phyloP scores from a whole-genome alignment of 2,329 filamentous ascomycete species.

The Ascochyta viciae-villosae region DNA sequence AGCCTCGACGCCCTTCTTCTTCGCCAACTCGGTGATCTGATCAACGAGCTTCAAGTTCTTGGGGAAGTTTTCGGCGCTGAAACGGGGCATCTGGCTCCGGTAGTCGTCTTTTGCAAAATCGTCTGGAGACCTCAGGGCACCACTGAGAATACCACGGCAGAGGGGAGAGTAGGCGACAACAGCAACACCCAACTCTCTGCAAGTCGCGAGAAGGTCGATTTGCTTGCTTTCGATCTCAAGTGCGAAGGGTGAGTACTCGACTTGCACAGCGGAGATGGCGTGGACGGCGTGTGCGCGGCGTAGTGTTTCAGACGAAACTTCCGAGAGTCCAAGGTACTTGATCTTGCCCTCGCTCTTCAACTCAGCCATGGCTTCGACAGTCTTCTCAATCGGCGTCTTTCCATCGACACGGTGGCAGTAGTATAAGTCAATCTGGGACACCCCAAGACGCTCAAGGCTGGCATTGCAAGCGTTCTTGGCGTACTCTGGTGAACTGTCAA shows the following conservation, averaged over 20 bases:
- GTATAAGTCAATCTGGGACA: conserved; percentile 56
- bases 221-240: conserved; percentile 55
- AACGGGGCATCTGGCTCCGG: conserved; percentile 48
- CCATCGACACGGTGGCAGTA: conserved; percentile 53
- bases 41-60: conserved; percentile 48
- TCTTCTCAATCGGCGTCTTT: conserved; percentile 57
- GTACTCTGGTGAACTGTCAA: conserved; percentile 54
- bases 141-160: conserved; percentile 43
- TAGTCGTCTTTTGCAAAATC: conserved; percentile 53
- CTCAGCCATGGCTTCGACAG: conserved; percentile 60
- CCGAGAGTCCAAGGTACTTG: conserved; percentile 55
- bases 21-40: conserved; percentile 38
- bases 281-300: conserved; percentile 58
- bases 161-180: conserved; percentile 51
- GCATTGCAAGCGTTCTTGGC: conserved; percentile 48
- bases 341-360: conserved; percentile 64
- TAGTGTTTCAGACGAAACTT: conserved; percentile 54
- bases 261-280: conserved; percentile 57
- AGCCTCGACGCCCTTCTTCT: conserved; percentile 61
- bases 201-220: conserved; percentile 47
- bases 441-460: conserved; percentile 51
- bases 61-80: conserved; percentile 50
- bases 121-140: conserved; percentile 46
- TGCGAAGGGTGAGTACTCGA: conserved; percentile 60
- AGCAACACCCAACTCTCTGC: conserved; percentile 54